phyloP scores from a whole-genome alignment of 768 basidiomycete species.

The Hemileccinum rubropunctum region DNA sequence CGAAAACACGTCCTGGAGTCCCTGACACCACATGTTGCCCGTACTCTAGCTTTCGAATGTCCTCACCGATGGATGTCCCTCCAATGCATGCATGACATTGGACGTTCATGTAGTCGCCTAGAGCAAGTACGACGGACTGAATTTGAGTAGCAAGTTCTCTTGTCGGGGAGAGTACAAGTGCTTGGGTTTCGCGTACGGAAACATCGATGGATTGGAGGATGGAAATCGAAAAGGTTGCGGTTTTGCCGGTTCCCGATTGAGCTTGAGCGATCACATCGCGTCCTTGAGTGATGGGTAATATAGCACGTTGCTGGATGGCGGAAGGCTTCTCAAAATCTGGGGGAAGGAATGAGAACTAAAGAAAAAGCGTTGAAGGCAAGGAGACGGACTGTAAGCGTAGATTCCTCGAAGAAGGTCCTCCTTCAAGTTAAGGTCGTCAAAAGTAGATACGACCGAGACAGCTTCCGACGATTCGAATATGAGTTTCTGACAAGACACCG shows the following conservation, averaged over 20 bases:
- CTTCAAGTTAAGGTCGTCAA: constrained; percentile 89
- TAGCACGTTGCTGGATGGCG: constrained; percentile 97
- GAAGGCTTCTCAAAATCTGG: constrained; percentile 96
- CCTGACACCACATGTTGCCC: constrained; percentile 98
- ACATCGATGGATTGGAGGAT: constrained; percentile 98
- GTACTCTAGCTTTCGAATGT: constrained; percentile 94
- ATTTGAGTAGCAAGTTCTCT: constrained; percentile 99
- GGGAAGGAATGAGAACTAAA: constrained; percentile 2
- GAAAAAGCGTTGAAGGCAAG: neutral
- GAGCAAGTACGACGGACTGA: constrained; percentile 91
- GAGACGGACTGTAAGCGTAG: constrained; percentile 87
- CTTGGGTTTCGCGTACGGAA: constrained; percentile 91
- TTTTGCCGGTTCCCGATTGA: constrained; percentile 99
- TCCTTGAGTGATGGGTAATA: constrained; percentile 92
- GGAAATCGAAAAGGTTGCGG: constrained; percentile 97
- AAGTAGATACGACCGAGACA: constrained; percentile 84
- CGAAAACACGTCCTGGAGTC: constrained; percentile 96
- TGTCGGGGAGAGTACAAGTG: constrained; percentile 95
- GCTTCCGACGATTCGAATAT: constrained; percentile 95
- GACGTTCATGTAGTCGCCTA: constrained; percentile 99
- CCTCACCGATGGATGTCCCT: constrained; percentile 95
- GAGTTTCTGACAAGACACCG: constrained; percentile 58
- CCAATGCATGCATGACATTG: constrained; percentile 99
- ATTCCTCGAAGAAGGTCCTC: constrained; percentile 94
- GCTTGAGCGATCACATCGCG: constrained; percentile 99